Conservation (phyloP, 1,284 basidiomycete species). For the Apiotrichum siamense region DNA sequence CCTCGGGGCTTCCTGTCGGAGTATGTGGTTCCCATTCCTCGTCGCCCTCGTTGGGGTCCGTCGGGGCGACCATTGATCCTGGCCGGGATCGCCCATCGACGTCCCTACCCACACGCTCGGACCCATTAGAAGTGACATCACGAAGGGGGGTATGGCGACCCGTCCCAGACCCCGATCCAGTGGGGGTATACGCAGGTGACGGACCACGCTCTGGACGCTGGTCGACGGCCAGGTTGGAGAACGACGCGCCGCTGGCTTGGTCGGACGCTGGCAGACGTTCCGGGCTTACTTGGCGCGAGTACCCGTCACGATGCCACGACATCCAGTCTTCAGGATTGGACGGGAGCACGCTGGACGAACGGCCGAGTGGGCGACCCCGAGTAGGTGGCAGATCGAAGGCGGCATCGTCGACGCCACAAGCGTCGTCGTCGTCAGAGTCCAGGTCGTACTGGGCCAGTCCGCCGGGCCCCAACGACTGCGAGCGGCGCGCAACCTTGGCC, state of each 20-base stretch:
- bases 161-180: background rate
- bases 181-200: constrained; percentile 43
- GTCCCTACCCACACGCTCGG: background rate
- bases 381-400: constrained; percentile 11
- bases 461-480: constrained; percentile 75
- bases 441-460: constrained; percentile 39
- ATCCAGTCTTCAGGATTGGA: constrained; percentile 22
- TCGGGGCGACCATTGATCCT: background rate
- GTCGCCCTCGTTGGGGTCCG: background rate
- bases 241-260: background rate
- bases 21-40: background rate
- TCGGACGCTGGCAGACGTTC: background rate
- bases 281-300: constrained; percentile 14
- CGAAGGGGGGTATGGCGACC: constrained; percentile 9
- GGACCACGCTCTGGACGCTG: constrained; percentile 33
- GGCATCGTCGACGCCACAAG: constrained; percentile 30
- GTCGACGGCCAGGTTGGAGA: background rate
- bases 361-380: constrained; percentile 2
- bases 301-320: constrained; percentile 21
- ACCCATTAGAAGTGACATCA: constrained; percentile 21
- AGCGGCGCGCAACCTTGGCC: constrained; percentile 50
- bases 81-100: constrained; percentile 6
- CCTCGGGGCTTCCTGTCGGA: background rate
- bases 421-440: constrained; percentile 43
- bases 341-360: constrained; percentile 37